phyloP scores from a whole-genome alignment of 495 filamentous ascomycete species.

The Ascodesmis nigricans region DNA sequence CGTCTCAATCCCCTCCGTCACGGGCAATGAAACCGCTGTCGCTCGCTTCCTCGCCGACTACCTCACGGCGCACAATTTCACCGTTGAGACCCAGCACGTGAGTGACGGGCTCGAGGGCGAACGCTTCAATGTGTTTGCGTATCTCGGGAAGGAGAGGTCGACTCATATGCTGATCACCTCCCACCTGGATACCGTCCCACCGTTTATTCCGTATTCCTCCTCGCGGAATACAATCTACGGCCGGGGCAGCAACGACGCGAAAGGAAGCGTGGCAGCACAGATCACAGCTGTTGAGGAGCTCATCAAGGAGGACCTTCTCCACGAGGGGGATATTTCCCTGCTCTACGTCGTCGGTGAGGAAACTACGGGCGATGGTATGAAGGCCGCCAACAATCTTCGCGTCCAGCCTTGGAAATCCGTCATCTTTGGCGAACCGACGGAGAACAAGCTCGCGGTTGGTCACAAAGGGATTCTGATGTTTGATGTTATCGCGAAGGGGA shows the following conservation, averaged over 20 bases:
- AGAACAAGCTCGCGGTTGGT: conserved; percentile 61
- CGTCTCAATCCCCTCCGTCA: conserved; percentile 52
- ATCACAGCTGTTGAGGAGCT: conserved; percentile 44
- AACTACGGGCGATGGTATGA: conserved; percentile 66
- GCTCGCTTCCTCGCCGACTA: conserved; percentile 46
- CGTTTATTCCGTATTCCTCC: conserved; percentile 44
- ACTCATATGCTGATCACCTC: conserved; percentile 52
- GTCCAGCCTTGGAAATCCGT: conserved; percentile 36
- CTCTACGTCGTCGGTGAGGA: conserved; percentile 88
- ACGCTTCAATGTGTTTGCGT: conserved; percentile 63
- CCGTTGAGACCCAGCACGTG: conserved; percentile 39
- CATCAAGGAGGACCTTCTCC: conserved; percentile 26
- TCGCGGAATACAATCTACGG: conserved; percentile 36
- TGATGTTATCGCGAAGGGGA: conserved; percentile 41
- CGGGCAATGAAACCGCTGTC: conserved; percentile 46
- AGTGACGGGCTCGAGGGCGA: conserved; percentile 15
- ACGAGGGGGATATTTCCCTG: conserved; percentile 35
- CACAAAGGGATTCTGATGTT: conserved; percentile 66
- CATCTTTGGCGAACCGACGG: conserved; percentile 85
- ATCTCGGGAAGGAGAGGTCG: conserved; percentile 32
- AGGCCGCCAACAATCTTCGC: conserved; percentile 30
- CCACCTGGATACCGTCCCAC: conserved; percentile 28
- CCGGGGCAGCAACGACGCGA: conserved; percentile 75
- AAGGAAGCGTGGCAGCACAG: conserved; percentile 65
- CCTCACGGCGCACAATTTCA: conserved; percentile 41